Evolutionary conservation across 768 basidiomycete species (phyloP).

Genomic region (Boletus pseudo-olivaceus): DNA sequence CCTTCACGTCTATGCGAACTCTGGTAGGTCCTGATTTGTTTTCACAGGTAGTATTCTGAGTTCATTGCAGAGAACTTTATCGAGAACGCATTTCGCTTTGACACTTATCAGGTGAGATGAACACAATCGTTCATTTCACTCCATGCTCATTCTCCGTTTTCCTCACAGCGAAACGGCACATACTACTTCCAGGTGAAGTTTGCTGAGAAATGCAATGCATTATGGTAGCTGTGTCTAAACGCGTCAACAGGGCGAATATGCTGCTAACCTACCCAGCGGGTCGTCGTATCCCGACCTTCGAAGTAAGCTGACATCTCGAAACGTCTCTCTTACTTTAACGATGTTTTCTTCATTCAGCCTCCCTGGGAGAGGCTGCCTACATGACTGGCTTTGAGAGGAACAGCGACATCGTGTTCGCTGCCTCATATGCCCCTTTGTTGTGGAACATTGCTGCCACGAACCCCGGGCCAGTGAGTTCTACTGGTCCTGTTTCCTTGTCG

Average conservation of each 20-base stretch:
- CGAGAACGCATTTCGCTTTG: constrained; percentile 49
- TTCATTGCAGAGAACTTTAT: constrained; percentile 37
- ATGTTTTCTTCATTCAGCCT: constrained; percentile 30
- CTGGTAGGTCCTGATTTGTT: constrained; percentile 17
- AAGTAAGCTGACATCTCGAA: constrained; percentile 32
- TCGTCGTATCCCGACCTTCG: constrained; percentile 52
- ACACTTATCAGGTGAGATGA: constrained; percentile 37
- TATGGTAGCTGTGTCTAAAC: not conserved
- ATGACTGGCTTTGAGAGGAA: constrained; percentile 67
- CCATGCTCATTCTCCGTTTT: not conserved
- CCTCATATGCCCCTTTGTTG: constrained; percentile 60
- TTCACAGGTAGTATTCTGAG: not conserved
- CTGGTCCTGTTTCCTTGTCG: constrained; percentile 17
- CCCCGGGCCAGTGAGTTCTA: constrained; percentile 45
- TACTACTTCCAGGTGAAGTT: constrained; percentile 44
- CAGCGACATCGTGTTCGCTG: constrained; percentile 58
- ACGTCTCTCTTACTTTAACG: not conserved
- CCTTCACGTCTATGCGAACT: constrained; percentile 56
- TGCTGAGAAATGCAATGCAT: not conserved
- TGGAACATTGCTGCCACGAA: constrained; percentile 39
- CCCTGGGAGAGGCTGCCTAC: constrained; percentile 59
- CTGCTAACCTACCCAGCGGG: constrained; percentile 48
- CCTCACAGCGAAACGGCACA: constrained; percentile 50
- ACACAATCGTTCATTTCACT: not conserved
- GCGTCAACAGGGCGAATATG: constrained; percentile 51